Base-by-base conservation (phyloP, 768 basidiomycete species). In the Suillus occidentalis region DNA sequence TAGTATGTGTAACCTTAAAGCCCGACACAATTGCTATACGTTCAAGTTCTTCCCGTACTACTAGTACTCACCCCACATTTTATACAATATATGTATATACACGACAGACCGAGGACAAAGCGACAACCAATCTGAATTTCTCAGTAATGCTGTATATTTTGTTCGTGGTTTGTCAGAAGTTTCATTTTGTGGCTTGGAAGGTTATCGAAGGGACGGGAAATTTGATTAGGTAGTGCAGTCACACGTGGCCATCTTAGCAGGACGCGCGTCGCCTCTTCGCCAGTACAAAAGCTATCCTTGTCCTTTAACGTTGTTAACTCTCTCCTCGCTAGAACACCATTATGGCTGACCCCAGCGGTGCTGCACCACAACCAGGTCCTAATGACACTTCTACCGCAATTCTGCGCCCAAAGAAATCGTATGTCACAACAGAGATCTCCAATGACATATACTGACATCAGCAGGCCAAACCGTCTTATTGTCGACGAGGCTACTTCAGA, bases 331-430 rank as follows among this genome's bases (percentile, higher is more conserved):
- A 65, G 36, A 66, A 56, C 53, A 61, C 31, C 42, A 72, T n/a
- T 67, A 82, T 83, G 90, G 89, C 89, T 68, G 92, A 94, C 80
- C 91, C 92, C 14, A 93, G 90, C 72, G 92, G 92, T 70, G 92
- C 91, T 65, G 75, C 91, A 64, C 86, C 91, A 65, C 90, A 89
- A 71, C 91, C 92, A n/a, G 91, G 89, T 58, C 88, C 89, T 31
- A 90, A 98, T 77, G 96, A 97, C 72, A 83, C 87, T 62, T 94
- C 96, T 22, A 99, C 97, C 42, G 97, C 97, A 57, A 99, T 99
- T 76, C 84, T 99, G 66, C 83, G 97, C 67, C 90, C 91, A 68
- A 99, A 99, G 92, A 97, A 97, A 85, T 96, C 94, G 97, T 97
- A 77, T 69, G 94, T 85, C 22, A 63, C 59, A 63, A 62, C 59